Percentiles rank a stretch among this genome's conserved stretches.
These are phyloP conservation scores for Neonectria sp. DNA, from an alignment of 2,329 filamentous ascomycete species.

Conservation along the genomic window DNA sequence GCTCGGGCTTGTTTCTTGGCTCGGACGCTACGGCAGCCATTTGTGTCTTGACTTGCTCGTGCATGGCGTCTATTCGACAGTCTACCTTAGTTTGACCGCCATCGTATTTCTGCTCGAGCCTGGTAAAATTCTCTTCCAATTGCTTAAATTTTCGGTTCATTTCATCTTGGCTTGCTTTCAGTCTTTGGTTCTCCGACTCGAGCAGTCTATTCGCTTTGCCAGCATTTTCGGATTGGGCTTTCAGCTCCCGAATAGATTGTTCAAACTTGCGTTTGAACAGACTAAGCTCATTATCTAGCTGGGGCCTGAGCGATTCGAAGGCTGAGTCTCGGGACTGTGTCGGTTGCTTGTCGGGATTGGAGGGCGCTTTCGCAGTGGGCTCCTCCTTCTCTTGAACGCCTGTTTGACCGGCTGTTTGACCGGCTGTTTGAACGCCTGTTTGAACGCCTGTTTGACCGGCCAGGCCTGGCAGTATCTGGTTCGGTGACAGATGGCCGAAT, in stretches of 20 bases:
- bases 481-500: slow-evolving; percentile 13
- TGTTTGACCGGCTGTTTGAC: slow-evolving; percentile 8
- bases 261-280: slow-evolving; percentile 28
- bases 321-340: slow-evolving; percentile 3
- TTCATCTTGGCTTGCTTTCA: slow-evolving; percentile 32
- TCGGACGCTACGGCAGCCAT: slow-evolving; percentile 1
- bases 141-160: slow-evolving; percentile 30
- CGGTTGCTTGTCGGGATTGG: not conserved
- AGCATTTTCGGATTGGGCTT: slow-evolving; percentile 16
- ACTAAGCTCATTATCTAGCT: slow-evolving; percentile 34
- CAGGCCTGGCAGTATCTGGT: slow-evolving; percentile 20
- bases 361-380: slow-evolving; percentile 1
- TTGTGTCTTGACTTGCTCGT: slow-evolving; percentile 20
- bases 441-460: slow-evolving; percentile 15
- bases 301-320: slow-evolving; percentile 7
- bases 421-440: too few relatives aligned
- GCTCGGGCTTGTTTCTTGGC: not conserved
- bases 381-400: slow-evolving; percentile 11
- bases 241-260: slow-evolving; percentile 10
- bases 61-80: slow-evolving; percentile 12
- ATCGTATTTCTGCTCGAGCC: slow-evolving; percentile 46
- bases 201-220: slow-evolving; percentile 7
- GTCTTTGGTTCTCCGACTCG: slow-evolving; percentile 24
- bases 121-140: slow-evolving; percentile 37
- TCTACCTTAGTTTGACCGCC: slow-evolving; percentile 22